Percentiles rank a stretch among this genome's conserved stretches.
Evolutionary conservation across 306 rosid species (phyloP).

Genomic region (Trifolium dubium): DNA sequence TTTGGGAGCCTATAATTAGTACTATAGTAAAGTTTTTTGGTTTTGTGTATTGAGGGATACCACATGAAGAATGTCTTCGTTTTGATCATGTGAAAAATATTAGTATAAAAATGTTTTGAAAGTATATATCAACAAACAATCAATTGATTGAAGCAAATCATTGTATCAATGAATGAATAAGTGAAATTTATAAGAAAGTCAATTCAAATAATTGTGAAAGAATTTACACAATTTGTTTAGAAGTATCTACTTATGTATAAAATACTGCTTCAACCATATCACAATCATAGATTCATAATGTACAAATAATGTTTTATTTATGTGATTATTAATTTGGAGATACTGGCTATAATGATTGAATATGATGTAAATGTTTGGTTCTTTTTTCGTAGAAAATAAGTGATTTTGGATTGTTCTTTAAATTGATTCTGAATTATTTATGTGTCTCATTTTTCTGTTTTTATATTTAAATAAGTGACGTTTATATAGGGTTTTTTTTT

Average conservation of each 20-base stretch:
- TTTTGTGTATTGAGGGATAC: background rate
- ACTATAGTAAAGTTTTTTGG: background rate
- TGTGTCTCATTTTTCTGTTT: too few relatives aligned
- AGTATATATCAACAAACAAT: background rate
- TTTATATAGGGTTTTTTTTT: too few relatives aligned
- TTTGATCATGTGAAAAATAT: slow-evolving; percentile 9
- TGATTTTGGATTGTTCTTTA: too few relatives aligned
- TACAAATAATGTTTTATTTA: background rate
- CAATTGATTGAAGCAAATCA: slow-evolving; percentile 37
- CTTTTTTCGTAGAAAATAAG: too few relatives aligned
- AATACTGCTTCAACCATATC: background rate
- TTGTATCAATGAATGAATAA: slow-evolving; percentile 31
- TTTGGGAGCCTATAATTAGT: background rate
- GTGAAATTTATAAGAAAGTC: slow-evolving; percentile 36
- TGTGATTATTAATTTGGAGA: slow-evolving; percentile 12
- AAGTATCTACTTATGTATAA: slow-evolving; percentile 3
- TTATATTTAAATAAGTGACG: too few relatives aligned
- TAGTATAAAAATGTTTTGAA: slow-evolving; percentile 28
- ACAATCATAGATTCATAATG: background rate
- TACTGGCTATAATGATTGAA: slow-evolving; percentile 32
- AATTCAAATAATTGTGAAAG: slow-evolving; percentile 40
- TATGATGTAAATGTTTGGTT: slow-evolving; percentile 31
- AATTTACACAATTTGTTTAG: slow-evolving; percentile 14
- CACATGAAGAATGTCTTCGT: slow-evolving; percentile 7
- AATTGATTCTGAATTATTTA: too few relatives aligned